Evolutionary conservation across 441 rosid species (phyloP).

Genomic region (Pelargonium cotyledonis): DNA sequence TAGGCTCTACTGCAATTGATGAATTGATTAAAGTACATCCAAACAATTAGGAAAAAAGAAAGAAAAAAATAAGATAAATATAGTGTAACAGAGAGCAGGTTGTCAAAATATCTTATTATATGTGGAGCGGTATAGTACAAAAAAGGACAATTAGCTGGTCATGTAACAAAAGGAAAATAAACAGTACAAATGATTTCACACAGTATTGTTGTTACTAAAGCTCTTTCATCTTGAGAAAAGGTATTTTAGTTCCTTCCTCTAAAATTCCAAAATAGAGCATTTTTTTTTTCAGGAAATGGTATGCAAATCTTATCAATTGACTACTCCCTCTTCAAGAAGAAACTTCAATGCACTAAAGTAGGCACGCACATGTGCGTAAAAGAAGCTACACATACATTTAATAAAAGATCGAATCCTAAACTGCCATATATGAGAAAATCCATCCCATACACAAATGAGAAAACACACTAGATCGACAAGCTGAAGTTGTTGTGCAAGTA

Average conservation of each 20-base stretch:
- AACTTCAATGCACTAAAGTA: not conserved
- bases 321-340: not conserved
- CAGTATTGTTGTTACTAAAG: not conserved
- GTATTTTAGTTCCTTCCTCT: not conserved
- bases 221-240: not conserved
- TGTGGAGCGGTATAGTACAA: too few relatives aligned
- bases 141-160: not conserved
- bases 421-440: not conserved
- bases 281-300: not conserved
- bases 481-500: not conserved
- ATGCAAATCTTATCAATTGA: not conserved
- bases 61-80: not conserved
- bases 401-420: not conserved
- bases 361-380: not conserved
- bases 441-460: not conserved
- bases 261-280: not conserved
- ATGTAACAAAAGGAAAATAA: not conserved
- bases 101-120: not conserved
- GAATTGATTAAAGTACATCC: not conserved
- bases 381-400: not conserved
- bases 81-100: not conserved
- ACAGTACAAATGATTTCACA: not conserved
- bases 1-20: not conserved
- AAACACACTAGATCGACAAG: not conserved
- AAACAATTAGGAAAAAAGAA: not conserved